Percentiles rank a stretch among this genome's conserved stretches.
These are phyloP conservation scores for Aspergillus avenaceus DNA, from an alignment of 495 filamentous ascomycete species.

Conservation along the genomic window DNA sequence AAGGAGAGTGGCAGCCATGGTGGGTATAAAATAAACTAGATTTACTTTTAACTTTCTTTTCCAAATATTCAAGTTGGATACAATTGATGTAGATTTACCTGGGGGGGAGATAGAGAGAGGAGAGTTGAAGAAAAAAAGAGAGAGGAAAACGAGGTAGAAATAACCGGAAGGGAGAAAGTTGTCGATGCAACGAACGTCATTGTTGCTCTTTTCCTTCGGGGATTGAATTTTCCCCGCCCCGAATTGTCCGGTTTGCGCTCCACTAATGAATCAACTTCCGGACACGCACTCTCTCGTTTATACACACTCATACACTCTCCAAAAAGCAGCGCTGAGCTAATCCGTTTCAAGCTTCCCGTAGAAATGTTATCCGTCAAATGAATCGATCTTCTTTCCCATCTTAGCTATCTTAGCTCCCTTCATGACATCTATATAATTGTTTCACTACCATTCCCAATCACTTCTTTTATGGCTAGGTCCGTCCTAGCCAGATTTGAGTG, in stretches of 20 bases:
- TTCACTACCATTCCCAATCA: neutral
- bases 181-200: slow-evolving; percentile 10
- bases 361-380: too few species aligned
- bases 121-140: neutral
- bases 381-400: too few species aligned
- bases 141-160: neutral
- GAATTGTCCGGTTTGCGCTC: slow-evolving; percentile 7
- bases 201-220: slow-evolving; percentile 1
- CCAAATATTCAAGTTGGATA: too few species aligned
- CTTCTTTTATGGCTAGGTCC: too few species aligned
- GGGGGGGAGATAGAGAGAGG: slow-evolving; percentile 1
- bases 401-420: too few species aligned
- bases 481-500: too few species aligned
- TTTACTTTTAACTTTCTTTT: too few species aligned
- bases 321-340: too few species aligned
- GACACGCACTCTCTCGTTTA: too few species aligned
- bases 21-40: slow-evolving; percentile 14
- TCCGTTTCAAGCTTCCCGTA: too few species aligned
- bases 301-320: too few species aligned
- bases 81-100: slow-evolving; percentile 3
- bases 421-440: too few species aligned
- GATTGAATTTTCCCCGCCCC: slow-evolving; percentile 17
- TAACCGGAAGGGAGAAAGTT: slow-evolving; percentile 10
- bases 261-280: neutral
- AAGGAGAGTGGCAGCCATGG: slow-evolving; percentile 55